phyloP scores from a whole-genome alignment of 1,139 yeast genomes.

The Suhomyces atakaporum region DNA sequence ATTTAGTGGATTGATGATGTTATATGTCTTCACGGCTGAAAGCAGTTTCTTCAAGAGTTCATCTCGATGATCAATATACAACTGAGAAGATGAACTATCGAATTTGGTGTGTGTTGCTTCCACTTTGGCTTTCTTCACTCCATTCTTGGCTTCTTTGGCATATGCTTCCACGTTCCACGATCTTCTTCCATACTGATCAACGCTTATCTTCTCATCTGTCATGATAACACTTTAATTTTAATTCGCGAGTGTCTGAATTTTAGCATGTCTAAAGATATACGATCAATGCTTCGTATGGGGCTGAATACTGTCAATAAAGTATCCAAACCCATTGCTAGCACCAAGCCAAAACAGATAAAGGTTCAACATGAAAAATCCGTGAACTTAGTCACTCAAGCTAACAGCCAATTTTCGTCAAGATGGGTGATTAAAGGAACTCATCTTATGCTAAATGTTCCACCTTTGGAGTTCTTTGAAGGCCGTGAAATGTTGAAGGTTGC shows the following conservation, averaged over 20 bases:
- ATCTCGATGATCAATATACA: conserved; percentile 34
- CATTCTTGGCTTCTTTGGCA: conserved; percentile 46
- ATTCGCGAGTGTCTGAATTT: background rate
- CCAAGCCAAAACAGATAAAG: background rate
- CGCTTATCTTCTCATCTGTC: conserved; percentile 17
- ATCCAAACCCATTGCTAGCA: conserved; percentile 1
- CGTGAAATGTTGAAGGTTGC: conserved; percentile 45
- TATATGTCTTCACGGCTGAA: conserved; percentile 37
- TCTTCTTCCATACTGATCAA: conserved; percentile 61
- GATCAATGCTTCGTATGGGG: conserved; percentile 6
- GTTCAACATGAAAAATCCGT: background rate
- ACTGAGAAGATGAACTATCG: conserved; percentile 26
- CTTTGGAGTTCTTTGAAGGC: conserved; percentile 6
- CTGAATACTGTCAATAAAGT: conserved; percentile 2
- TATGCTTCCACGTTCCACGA: conserved; percentile 73
- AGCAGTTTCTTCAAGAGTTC: conserved; percentile 34
- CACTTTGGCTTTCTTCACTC: conserved; percentile 12
- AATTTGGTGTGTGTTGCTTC: conserved; percentile 3
- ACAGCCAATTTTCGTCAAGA: conserved; percentile 8
- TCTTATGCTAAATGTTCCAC: conserved; percentile 35
- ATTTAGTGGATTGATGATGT: conserved; percentile 32
- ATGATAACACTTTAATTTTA: too few relatives aligned
- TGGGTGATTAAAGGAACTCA: conserved; percentile 32
- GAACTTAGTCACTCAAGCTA: background rate
- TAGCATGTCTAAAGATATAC: conserved; percentile 9